Evolutionary conservation across 2,329 filamentous ascomycete species (phyloP).

Genomic region (Aspergillus sp.): DNA sequence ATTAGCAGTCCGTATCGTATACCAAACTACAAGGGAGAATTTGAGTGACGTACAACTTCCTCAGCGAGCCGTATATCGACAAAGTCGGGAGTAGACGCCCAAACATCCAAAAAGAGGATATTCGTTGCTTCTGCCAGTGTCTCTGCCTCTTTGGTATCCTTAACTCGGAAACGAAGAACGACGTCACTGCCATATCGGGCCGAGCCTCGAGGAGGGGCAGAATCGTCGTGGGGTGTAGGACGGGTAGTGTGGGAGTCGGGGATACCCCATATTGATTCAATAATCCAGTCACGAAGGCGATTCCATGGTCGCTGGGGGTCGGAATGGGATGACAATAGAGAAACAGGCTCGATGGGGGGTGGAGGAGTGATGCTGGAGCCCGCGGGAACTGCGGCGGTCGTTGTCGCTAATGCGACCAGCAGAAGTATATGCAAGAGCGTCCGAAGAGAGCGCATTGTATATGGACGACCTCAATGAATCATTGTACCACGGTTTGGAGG

Average conservation of each 20-base stretch:
- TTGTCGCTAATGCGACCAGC: conserved; percentile 19
- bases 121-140: conserved; percentile 72
- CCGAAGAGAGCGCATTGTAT: conserved; percentile 17
- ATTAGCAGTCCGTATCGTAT: neutral
- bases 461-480: neutral
- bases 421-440: conserved; percentile 16
- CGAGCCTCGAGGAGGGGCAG: conserved; percentile 39
- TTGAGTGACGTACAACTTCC: conserved; percentile 61
- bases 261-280: conserved; percentile 45
- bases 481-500: neutral
- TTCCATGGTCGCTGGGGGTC: conserved; percentile 37
- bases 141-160: conserved; percentile 64
- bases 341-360: conserved; percentile 32
- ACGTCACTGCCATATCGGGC: conserved; percentile 73
- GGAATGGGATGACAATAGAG: conserved; percentile 28
- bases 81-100: conserved; percentile 78
- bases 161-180: conserved; percentile 86
- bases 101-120: conserved; percentile 81
- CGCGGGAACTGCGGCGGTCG: conserved; percentile 34
- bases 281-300: conserved; percentile 42
- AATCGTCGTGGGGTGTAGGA: conserved; percentile 17
- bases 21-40: neutral
- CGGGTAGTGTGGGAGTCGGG: conserved; percentile 27
- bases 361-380: conserved; percentile 36
- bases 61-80: conserved; percentile 80